These are phyloP conservation scores for Aspergillus sclerotioniger DNA, from an alignment of 495 filamentous ascomycete species.

Conservation along the genomic window DNA sequence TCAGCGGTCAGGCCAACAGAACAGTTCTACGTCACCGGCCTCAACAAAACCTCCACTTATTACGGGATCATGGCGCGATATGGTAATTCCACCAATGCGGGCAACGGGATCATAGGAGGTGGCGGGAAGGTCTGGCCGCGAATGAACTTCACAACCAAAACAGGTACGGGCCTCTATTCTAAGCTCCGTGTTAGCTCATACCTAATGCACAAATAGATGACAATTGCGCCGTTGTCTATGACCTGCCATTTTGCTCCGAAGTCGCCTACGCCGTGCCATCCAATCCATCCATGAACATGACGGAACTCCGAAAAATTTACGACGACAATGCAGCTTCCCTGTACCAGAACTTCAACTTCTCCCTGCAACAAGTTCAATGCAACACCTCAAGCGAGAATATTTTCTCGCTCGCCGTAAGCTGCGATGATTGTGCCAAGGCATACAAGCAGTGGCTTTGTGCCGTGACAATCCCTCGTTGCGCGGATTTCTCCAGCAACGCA, in stretches of 20 bases:
- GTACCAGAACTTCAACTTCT: constrained; percentile 76
- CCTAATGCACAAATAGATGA: constrained; percentile 36
- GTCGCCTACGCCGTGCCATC: constrained; percentile 88
- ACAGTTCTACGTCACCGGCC: constrained; percentile 76
- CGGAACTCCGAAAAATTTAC: constrained; percentile 62
- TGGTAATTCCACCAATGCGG: constrained; percentile 51
- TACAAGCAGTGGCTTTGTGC: constrained; percentile 96
- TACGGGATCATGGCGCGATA: constrained; percentile 64
- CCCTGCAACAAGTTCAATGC: constrained; percentile 81
- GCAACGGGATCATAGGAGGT: constrained; percentile 54
- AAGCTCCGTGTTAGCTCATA: constrained; percentile 19
- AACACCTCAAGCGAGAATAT: constrained; percentile 63
- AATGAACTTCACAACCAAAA: constrained; percentile 71
- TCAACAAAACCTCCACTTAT: constrained; percentile 71
- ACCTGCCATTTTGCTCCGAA: constrained; percentile 80
- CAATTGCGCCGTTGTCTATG: constrained; percentile 82
- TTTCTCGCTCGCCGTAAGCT: constrained; percentile 78
- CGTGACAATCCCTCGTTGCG: constrained; percentile 87
- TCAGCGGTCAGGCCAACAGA: constrained; percentile 65
- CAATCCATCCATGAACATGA: constrained; percentile 53
- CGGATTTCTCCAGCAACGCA: constrained; percentile 63
- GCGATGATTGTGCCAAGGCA: constrained; percentile 69
- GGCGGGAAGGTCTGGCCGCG: constrained; percentile 70
- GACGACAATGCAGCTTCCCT: constrained; percentile 58
- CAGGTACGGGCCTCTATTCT: constrained; percentile 49